Evolutionary conservation across 441 rosid species (phyloP), one percentile per base, ranked within the genome.

Genomic region (Croton laevigatus): DNA sequence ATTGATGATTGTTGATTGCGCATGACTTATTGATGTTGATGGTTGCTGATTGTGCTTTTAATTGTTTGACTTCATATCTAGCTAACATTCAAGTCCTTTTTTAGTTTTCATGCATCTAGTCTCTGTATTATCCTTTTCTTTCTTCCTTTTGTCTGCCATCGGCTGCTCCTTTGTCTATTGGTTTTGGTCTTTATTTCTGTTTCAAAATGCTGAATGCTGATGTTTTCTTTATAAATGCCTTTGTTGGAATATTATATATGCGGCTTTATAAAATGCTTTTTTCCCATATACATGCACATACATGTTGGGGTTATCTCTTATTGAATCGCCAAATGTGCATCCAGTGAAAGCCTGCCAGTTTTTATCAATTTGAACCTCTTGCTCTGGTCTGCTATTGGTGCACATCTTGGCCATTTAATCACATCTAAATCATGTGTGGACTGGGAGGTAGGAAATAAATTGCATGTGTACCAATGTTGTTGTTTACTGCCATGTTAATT

Each of bases 21-120:
- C 42, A 22, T 64, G 59, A 66, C 55, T 71, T 68, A 36, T 42
- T 48, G 34, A 51, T n/a, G n/a, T 27, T 27, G 32, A 27, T 27
- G 32, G 2, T 27, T 64, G 38, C 46, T 14, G 10, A 40, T 14
- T 23, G 12, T 19, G 2, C 32, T 65, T 36, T 23, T 52, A 36
- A 5, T 65, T 17, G 68, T 66, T 37, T 36, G 17, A 46, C 32
- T 27, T 27, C 2, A 27, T n/a, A 27, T 32, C 9, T 64, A 2
- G 23, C 65, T 57, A 11, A 45, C 42, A 55, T 13, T 14, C 34
- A 40, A 40, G 1, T 9, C 1, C 9, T 40, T 8, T 8, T 3
- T 61, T 49, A 22, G 11, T 3, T 52, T 8, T 46, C 3, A 27
- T 27, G 32, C 32, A 19, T 52, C 13, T 20, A 9, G 19, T 3